A percentile compares a stretch with the other conserved stretches of the same genome.
Evolutionary conservation across 2,329 filamentous ascomycete genomes (phyloP).

Genomic region (Lasiodiplodia sp.): DNA sequence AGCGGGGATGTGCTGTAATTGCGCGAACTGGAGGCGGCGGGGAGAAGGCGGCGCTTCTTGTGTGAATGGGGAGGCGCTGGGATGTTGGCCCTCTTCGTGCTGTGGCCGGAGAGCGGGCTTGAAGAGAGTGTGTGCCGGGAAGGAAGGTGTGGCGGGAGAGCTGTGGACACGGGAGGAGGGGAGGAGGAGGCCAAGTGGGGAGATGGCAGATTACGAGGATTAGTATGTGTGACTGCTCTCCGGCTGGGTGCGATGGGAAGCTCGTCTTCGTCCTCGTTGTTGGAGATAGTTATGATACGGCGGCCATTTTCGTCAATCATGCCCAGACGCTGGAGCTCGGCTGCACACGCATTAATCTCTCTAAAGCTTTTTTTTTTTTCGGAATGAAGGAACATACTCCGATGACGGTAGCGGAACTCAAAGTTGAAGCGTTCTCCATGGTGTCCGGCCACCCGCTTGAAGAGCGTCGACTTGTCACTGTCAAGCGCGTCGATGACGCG

Average conservation of each 20-base stretch:
- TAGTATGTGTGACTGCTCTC: background rate
- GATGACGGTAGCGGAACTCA: constrained; percentile 22
- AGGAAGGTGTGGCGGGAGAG: background rate
- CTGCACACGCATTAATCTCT: background rate
- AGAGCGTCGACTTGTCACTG: background rate
- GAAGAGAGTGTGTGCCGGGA: background rate
- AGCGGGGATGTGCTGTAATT: background rate
- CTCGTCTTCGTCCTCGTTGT: background rate
- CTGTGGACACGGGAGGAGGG: background rate
- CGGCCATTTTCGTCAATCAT: constrained; percentile 4
- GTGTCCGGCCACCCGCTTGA: background rate
- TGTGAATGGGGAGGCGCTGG: background rate
- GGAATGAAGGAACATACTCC: background rate
- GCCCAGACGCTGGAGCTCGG: constrained; percentile 9
- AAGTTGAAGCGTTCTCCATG: constrained; percentile 15
- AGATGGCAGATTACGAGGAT: background rate
- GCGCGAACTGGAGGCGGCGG: background rate
- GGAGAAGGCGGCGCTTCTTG: background rate
- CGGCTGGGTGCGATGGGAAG: background rate
- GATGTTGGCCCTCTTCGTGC: background rate
- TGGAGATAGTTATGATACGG: background rate
- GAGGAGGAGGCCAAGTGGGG: background rate
- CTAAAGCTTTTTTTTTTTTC: background rate
- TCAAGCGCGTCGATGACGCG: background rate
- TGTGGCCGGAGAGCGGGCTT: constrained; percentile 1